phyloP scores from a whole-genome alignment of 2,329 filamentous ascomycete genomes.

The Hymenoscyphus infarciens region DNA sequence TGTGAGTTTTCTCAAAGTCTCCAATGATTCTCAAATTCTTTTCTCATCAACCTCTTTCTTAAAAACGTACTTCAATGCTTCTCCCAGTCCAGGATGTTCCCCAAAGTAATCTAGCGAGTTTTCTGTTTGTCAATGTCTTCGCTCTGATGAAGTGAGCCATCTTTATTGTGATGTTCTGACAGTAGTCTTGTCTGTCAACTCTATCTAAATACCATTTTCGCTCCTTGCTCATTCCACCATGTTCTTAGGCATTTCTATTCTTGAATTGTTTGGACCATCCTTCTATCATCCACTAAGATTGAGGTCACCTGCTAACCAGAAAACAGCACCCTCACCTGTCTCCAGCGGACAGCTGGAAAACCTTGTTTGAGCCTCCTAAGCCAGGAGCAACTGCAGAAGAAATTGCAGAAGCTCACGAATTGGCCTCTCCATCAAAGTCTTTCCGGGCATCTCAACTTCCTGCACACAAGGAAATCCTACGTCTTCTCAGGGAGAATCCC shows the following conservation, averaged over 20 bases:
- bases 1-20: slow-evolving; percentile 35
- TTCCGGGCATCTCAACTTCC: slow-evolving; percentile 74
- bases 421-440: slow-evolving; percentile 41
- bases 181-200: background rate
- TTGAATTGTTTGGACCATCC: background rate
- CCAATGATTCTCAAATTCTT: background rate
- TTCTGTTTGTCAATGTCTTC: background rate
- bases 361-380: slow-evolving; percentile 54
- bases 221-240: background rate
- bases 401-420: slow-evolving; percentile 34
- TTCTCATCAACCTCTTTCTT: background rate
- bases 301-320: slow-evolving; percentile 23
- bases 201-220: background rate
- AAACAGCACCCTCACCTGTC: slow-evolving; percentile 66
- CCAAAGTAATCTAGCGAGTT: background rate
- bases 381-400: slow-evolving; percentile 45
- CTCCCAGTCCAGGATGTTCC: background rate
- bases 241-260: background rate
- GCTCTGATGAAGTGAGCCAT: background rate
- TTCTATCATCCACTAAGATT: background rate
- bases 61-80: background rate
- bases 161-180: no score
- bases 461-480: slow-evolving; percentile 85
- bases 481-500: slow-evolving; percentile 76
- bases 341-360: slow-evolving; percentile 70